Base-by-base conservation (phyloP, 148 eudicot genomes). In the Polygonum maritimum region DNA sequence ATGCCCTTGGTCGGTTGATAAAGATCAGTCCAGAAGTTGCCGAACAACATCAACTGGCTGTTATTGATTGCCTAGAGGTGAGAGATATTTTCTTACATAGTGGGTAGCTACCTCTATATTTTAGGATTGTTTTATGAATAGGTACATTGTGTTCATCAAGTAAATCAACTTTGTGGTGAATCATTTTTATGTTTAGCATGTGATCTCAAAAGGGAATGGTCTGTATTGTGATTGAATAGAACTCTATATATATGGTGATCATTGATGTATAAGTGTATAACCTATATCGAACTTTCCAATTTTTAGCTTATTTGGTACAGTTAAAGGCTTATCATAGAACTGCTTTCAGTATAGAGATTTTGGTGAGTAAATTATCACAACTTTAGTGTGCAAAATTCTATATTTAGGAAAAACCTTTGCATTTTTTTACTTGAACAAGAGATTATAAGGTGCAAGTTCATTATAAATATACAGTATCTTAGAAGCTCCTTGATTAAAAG, bases 41-140 rank as follows among this genome's bases (percentile, higher is more conserved):
- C 70, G 99, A 92, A 81, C 99, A 96, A 60, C 99, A 96, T 86
- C 99, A 96, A 76, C 82, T 96, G 80, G 98, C 98, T 75, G 99
- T 96, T 41, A 96, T 96, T 73, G 98, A 96, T 79, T 96, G 99
- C 84, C 87, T 96, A 77, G 99, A 96, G 98, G 99, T 95, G 81
- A 90, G 91, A 76, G 5, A 71, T 65, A 15, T 35, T 33, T 65
- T 40, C 71, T 65, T 65, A 35, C n/a, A 14, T 65, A 65, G 7
- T 33, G 31, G 69, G 2, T 63, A 63, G 40, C 69, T 63, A 63
- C 39, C 40, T 15, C 10, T 65, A 13, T 14, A 15, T 14, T 33
- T 19, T 14, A 35, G 19, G n/a, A 65, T 65, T 14, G 19, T 65
- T 65, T 65, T 65, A 14, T 36, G 7, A 65, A 65, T 65, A 36